Conservation (phyloP, 148 eudicot genomes). For the Pharnaceum exiguum region DNA sequence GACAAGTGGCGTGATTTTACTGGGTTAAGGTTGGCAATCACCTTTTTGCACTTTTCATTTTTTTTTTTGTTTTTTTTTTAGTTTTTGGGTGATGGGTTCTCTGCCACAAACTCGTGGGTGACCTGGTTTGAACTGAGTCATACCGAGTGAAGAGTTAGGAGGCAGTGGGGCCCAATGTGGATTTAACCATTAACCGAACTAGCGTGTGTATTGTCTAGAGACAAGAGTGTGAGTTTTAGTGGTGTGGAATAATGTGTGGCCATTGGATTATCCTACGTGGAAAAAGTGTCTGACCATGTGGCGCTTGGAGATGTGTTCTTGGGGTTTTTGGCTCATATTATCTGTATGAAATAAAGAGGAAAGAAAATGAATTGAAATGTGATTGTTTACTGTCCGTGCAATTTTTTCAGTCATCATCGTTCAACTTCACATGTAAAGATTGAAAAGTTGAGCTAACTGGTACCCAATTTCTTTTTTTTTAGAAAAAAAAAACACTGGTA, state of each 20-base stretch:
- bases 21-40: constrained; percentile 15
- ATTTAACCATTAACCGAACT: no score
- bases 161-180: neutral
- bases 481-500: no score
- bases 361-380: neutral
- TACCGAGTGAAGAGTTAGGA: neutral
- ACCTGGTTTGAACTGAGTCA: constrained; percentile 8
- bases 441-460: no score
- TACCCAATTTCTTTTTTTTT: no score
- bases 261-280: constrained; percentile 15
- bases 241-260: neutral
- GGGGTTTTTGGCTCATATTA: neutral
- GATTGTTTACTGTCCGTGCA: no score
- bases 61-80: neutral
- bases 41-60: constrained; percentile 7
- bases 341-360: neutral
- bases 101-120: constrained; percentile 14
- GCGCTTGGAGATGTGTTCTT: constrained; percentile 4
- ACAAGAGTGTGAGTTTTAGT: no score
- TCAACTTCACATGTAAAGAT: no score
- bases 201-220: no score
- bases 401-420: no score
- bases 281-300: constrained; percentile 24
- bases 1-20: constrained; percentile 19
- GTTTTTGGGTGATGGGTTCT: neutral